Evolutionary conservation across 768 basidiomycete genomes (phyloP).

Genomic region (Phanerochaete carnosa): DNA sequence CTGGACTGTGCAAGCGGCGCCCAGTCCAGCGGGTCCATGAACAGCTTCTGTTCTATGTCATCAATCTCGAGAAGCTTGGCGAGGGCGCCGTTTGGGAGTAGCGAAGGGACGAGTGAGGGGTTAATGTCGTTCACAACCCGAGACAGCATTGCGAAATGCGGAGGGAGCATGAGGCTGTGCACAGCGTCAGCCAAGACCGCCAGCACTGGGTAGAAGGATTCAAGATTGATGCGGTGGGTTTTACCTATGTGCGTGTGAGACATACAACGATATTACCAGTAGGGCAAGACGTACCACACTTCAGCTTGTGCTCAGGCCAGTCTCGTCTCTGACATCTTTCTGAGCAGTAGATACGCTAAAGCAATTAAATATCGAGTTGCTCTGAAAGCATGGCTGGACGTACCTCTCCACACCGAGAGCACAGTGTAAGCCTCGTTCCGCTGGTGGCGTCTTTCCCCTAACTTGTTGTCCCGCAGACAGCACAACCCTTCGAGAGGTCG

Average conservation of each 20-base stretch:
- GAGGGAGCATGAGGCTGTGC: background rate
- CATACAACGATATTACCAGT: background rate
- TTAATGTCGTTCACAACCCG: constrained; percentile 7
- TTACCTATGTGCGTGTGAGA: constrained; percentile 3
- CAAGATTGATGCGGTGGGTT: constrained; percentile 9
- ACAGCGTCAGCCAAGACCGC: background rate
- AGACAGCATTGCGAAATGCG: constrained; percentile 5
- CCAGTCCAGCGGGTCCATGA: constrained; percentile 22
- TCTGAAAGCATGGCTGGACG: no score
- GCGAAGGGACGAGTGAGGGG: background rate
- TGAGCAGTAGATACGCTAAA: constrained; percentile 4
- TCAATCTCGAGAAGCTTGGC: constrained; percentile 12
- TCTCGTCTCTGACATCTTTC: background rate
- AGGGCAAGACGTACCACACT: background rate
- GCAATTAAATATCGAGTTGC: background rate
- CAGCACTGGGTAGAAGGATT: constrained; percentile 12
- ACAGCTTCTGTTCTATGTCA: background rate
- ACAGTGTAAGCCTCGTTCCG: no score
- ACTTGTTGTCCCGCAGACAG: no score
- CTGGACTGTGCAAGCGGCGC: constrained; percentile 29
- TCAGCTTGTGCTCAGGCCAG: background rate
- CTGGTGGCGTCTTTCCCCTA: no score
- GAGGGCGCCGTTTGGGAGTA: background rate
- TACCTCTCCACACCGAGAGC: no score
- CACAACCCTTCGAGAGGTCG: no score